Conservation (phyloP, 1,284 basidiomycete genomes). For the Omphalotus olearius region DNA sequence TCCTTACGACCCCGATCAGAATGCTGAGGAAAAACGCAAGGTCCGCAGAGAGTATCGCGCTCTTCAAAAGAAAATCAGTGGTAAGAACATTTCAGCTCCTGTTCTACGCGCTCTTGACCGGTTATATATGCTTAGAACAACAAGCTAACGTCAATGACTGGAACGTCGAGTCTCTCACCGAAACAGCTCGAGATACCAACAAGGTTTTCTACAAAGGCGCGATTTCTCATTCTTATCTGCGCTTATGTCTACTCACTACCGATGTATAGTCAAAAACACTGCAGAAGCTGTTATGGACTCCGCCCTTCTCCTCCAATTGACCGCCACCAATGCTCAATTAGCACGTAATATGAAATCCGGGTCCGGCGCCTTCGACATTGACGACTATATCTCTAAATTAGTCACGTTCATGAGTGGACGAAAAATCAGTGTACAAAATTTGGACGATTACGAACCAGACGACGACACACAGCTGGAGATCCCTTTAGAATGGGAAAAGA, state of each 20-base stretch:
- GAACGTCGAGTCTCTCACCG: slow-evolving; percentile 49
- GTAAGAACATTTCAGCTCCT: slow-evolving; percentile 27
- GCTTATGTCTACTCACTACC: slow-evolving; percentile 3
- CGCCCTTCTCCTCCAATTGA: slow-evolving; percentile 62
- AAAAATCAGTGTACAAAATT: slow-evolving; percentile 37
- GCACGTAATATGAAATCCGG: slow-evolving; percentile 85
- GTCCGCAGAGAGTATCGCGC: slow-evolving; percentile 67
- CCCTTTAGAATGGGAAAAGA: slow-evolving; percentile 65
- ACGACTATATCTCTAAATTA: slow-evolving; percentile 76
- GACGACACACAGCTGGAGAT: slow-evolving; percentile 18
- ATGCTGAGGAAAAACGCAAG: slow-evolving; percentile 68
- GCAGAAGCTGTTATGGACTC: slow-evolving; percentile 82
- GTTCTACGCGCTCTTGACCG: neutral
- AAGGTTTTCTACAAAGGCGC: slow-evolving; percentile 55
- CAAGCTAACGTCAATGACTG: slow-evolving; percentile 51
- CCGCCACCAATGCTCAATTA: slow-evolving; percentile 70
- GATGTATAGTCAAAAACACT: slow-evolving; percentile 63
- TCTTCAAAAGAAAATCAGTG: slow-evolving; percentile 59
- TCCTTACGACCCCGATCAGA: slow-evolving; percentile 75
- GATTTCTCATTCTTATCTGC: neutral
- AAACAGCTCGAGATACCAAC: slow-evolving; percentile 53
- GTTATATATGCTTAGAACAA: slow-evolving; percentile 26
- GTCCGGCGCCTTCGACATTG: slow-evolving; percentile 76
- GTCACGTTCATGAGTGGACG: slow-evolving; percentile 69
- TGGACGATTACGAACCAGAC: slow-evolving; percentile 34